These are phyloP conservation scores for Exophiala calicioides DNA, from an alignment of 2,329 filamentous ascomycete genomes.

Conservation along the genomic window DNA sequence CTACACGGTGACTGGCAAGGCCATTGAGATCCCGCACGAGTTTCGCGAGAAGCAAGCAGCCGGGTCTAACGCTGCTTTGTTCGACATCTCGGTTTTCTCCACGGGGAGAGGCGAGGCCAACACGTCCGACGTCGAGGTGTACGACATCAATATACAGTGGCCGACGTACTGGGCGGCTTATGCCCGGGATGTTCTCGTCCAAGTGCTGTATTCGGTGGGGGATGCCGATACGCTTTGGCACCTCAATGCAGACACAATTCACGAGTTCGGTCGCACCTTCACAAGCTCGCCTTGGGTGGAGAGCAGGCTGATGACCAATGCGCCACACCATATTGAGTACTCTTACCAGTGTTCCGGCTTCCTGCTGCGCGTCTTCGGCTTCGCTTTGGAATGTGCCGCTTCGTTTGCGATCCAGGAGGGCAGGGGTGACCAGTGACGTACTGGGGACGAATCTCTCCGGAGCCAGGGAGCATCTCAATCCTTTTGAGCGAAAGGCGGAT, in stretches of 20 bases:
- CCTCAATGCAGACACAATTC: not conserved
- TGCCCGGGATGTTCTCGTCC: conserved; percentile 3
- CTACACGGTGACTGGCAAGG: not conserved
- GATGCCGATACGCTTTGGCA: conserved; percentile 10
- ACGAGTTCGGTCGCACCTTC: conserved; percentile 4
- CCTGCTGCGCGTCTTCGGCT: conserved; percentile 5
- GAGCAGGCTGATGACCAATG: conserved; percentile 6
- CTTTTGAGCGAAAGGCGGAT: too few species aligned
- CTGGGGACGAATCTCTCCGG: too few species aligned
- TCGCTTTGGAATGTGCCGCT: conserved; percentile 12
- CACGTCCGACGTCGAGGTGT: conserved; percentile 1
- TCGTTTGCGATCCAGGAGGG: not conserved
- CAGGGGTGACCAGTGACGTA: not conserved
- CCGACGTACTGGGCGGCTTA: conserved; percentile 7
- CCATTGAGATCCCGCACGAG: not conserved
- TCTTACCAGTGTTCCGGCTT: conserved; percentile 3
- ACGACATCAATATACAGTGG: conserved; percentile 11
- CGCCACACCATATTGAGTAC: conserved; percentile 10
- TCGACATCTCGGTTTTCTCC: not conserved
- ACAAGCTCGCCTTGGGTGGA: conserved; percentile 4
- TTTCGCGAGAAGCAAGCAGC: not conserved
- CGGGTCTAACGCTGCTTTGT: not conserved
- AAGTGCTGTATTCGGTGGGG: conserved; percentile 7
- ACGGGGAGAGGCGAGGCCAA: not conserved
- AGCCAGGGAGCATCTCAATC: too few species aligned